Evolutionary conservation across 2,329 filamentous ascomycete species (phyloP), one percentile per base, ranked within the genome.

Genomic region (Ceratocystis destructans): DNA sequence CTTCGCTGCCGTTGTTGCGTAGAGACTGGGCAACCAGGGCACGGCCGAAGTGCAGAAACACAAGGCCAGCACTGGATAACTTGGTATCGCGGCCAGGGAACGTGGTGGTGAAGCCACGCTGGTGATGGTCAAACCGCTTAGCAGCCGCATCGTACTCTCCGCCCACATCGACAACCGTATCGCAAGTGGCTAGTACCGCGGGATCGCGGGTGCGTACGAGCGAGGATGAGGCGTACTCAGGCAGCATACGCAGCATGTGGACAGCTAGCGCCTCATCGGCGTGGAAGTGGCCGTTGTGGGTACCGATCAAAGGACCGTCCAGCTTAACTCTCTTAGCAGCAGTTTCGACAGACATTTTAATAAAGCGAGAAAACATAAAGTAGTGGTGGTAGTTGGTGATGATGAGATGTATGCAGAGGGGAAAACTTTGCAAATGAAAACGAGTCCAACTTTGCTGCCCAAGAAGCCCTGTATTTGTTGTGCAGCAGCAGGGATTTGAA

Each of bases 231-330:
- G 81, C 76, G 80, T 97, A 99, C 68, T 86, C 79, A 25, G 94
- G 93, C 20, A 97, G 87, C 67, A 88, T 83, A 70, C 91, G 90
- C 71, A 99, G 88, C 81, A 99, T 90, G 80, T 96, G 91, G 70
- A 99, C 92, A 67, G 94, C 94, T 55, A 99, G 85, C 69, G 94
- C 93, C 79, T 99, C 94, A 77, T 99, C 94, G 75, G 94, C 94
- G 79, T 99, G 94, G 83, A 99, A 99, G 80, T 96, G 91, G 71
- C 94, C 94, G 78, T 88, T 96, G 83, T 99, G 94, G 37, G 94
- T 99, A 73, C 92, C 94, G 74, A 96, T 95, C 71, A 68, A 83
- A 80, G 67, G 64, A 44, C 64, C 67, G 28, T 68, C 67, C 71
- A 87, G 89, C 82, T 96, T 96, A 75, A 95, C 78, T 76, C 89